Base-by-base conservation (phyloP, 2,329 filamentous ascomycete genomes). In the Cladosporium cucumerinum region DNA sequence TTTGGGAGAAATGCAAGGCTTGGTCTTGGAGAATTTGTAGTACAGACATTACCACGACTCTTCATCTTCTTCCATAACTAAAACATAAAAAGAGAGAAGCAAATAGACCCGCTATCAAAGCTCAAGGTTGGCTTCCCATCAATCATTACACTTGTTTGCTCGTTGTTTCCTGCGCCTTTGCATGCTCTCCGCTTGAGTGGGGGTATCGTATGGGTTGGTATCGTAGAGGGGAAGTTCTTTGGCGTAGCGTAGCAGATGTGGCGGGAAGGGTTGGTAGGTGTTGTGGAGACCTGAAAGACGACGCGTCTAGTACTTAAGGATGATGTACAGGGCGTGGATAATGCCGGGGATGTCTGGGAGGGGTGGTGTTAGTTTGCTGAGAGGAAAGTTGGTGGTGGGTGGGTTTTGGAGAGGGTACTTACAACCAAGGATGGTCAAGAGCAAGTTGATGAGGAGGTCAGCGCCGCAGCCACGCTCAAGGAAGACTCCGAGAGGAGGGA, bases 241-340 rank as follows among this genome's bases (percentile, higher is more conserved):
- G 59, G 34, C 60, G 49, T 55, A 39, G 34, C 60, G 49, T 55
- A 39, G 60, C 60, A 52, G 32, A 52, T 18, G 48, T 36, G 34
- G 49, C 34, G 60, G 25, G n/a, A 26, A 16, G 46, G 11, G 51
- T 28, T 16, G 25, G 43, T 23, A 5, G 11, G 48, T 6, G 26
- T 16, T 12, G 48, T 25, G 2, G 26, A 14, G 39, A 61, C 28
- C 32, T 18, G 48, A 16, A 16, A 2, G 39, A n/a, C 34, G 34
- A 28, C 36, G 34, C 64, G 49, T 68, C 79, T 92, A 96, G 78
- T 93, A 94, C 81, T 94, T 95, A 74, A 95, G 84, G 72, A 96
- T 95, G 75, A 96, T 93, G 85, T 95, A 96, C 82, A 96, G 82
- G 68, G 93, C 93, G 84, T 97, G 93, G 79, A 96, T 92, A 82